A percentile compares a stretch with the other conserved stretches of the same genome.
These are phyloP conservation scores for Sphagnurus paluster DNA, from an alignment of 1,284 basidiomycete genomes.

Conservation along the genomic window DNA sequence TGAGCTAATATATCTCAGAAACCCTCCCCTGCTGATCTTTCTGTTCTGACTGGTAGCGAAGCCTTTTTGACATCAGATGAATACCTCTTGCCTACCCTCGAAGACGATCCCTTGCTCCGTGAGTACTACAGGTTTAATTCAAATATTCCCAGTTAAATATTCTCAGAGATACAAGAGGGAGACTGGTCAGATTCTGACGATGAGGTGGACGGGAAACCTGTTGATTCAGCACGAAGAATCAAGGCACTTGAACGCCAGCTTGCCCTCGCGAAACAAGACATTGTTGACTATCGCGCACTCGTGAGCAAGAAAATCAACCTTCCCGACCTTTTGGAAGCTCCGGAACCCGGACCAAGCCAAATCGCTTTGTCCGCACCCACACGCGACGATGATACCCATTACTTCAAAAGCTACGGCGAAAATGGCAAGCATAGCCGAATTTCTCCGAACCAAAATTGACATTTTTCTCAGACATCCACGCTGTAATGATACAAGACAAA, in stretches of 20 bases:
- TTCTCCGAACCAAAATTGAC: background rate
- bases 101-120: slow-evolving; percentile 91
- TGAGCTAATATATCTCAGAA: slow-evolving; percentile 41
- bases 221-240: slow-evolving; percentile 47
- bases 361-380: slow-evolving; percentile 26
- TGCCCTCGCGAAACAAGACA: slow-evolving; percentile 48
- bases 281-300: slow-evolving; percentile 60
- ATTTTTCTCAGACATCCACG: slow-evolving; percentile 63
- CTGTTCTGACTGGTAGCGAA: slow-evolving; percentile 55
- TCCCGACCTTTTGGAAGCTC: slow-evolving; percentile 40
- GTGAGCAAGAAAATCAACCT: slow-evolving; percentile 52
- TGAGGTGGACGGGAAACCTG: slow-evolving; percentile 29
- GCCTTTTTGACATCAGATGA: slow-evolving; percentile 70
- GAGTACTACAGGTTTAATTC: slow-evolving; percentile 27
- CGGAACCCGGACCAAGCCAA: slow-evolving; percentile 36
- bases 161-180: slow-evolving; percentile 38
- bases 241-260: slow-evolving; percentile 54
- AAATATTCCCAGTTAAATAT: background rate
- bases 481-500: slow-evolving; percentile 83
- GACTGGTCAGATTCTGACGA: slow-evolving; percentile 79
- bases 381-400: slow-evolving; percentile 89
- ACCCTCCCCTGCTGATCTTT: slow-evolving; percentile 44
- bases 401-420: slow-evolving; percentile 92
- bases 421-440: slow-evolving; percentile 62
- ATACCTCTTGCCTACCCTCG: slow-evolving; percentile 76